Base-by-base conservation (phyloP, 1,284 basidiomycete genomes). In the Cryptococcus sp. region DNA sequence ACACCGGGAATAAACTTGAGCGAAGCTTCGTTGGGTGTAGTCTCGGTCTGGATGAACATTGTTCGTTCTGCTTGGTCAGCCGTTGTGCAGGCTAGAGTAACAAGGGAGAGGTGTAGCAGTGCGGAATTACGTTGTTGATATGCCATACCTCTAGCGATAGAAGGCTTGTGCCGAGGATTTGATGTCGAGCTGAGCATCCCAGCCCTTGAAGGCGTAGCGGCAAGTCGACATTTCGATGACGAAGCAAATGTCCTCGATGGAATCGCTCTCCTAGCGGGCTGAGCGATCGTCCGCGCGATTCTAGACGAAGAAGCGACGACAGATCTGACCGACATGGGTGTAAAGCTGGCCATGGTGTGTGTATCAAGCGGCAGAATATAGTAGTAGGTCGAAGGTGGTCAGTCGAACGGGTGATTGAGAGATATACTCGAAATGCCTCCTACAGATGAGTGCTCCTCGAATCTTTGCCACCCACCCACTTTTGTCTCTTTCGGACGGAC, bases 41-140 rank as follows among this genome's bases (percentile, higher is more conserved):
- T 83, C 75, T 97, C 94, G 5, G 94, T 98, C 74, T 95, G 91
- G 55, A 94, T 94, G 76, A 95, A 95, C 88, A 95, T 92, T 33
- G 86, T 85, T 22, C 90, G 84, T 41, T 77, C 89, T 91, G 65
- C 32, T 40, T 32, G 16, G 43, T 52, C 32, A 38, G 24, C 38
- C 24, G 24, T 47, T 24, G 19, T n/a, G n/a, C 18, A 26, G 25
- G 1, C 23, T 5, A 34, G 31, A 23, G 25, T 14, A 21, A 19
- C 38, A 16, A 21, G 22, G 23, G 47, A 22, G 14, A 47, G n/a
- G n/a, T n/a, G n/a, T n/a, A n/a, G n/a, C n/a, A n/a, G n/a, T n/a
- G n/a, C 31, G 9, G 9, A 32, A 22, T 43, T 24, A 44, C 32
- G 31, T 21, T 33, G 28, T 21, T 34, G 32, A 31, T 44, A 42